Conservation (phyloP, 139 green algal genomes). For the Picochlorum sp. region DNA sequence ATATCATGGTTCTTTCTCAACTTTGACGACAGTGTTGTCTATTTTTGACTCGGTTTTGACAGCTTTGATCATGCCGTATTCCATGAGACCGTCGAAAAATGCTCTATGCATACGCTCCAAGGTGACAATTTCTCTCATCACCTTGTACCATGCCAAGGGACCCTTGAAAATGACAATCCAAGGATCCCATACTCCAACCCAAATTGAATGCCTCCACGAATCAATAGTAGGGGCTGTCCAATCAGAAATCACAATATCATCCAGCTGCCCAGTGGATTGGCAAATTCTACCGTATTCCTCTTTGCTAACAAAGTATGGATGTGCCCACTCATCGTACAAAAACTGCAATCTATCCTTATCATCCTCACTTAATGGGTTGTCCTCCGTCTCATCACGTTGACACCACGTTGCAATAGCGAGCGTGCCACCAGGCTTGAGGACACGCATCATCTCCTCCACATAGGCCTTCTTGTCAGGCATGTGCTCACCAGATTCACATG, state of each 20-base stretch:
- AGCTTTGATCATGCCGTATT: constrained; percentile 37
- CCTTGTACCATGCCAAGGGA: constrained; percentile 77
- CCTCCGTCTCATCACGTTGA: constrained; percentile 69
- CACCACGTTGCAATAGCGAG: constrained; percentile 86
- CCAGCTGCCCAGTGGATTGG: constrained; percentile 55
- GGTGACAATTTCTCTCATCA: constrained; percentile 81
- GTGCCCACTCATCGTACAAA: constrained; percentile 93
- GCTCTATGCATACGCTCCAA: constrained; percentile 90
- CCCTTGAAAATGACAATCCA: constrained; percentile 86
- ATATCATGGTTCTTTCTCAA: neutral
- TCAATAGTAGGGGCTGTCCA: constrained; percentile 79
- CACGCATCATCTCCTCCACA: constrained; percentile 83
- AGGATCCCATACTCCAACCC: constrained; percentile 86
- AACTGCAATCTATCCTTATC: constrained; percentile 79
- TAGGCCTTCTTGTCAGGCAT: constrained; percentile 98
- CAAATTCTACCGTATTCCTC: constrained; percentile 83
- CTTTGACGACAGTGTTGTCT: neutral
- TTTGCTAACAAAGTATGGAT: constrained; percentile 92
- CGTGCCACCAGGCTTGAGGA: constrained; percentile 80
- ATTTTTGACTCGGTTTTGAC: constrained; percentile 10
- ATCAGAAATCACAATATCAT: constrained; percentile 50
- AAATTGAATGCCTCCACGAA: constrained; percentile 88
- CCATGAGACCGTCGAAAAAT: constrained; percentile 74
- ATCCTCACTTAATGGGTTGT: constrained; percentile 46
- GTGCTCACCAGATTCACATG: constrained; percentile 94